These are phyloP conservation scores for Botrytis medusae DNA, from an alignment of 2,329 filamentous ascomycete genomes.

Conservation along the genomic window DNA sequence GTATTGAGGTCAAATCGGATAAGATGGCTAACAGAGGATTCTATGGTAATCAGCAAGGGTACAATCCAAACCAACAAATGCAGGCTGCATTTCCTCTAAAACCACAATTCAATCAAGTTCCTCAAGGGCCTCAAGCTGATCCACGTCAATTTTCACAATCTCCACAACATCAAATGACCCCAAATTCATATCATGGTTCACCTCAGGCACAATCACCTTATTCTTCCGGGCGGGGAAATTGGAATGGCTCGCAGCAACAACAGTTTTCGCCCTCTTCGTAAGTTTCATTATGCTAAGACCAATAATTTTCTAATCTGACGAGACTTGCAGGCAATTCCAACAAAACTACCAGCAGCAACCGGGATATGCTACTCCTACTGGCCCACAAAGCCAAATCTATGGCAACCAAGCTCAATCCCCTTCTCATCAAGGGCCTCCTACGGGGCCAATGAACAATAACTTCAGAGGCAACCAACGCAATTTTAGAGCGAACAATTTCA, in stretches of 20 bases:
- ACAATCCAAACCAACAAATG: slow-evolving; percentile 42
- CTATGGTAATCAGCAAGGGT: slow-evolving; percentile 40
- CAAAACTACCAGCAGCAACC: slow-evolving; percentile 60
- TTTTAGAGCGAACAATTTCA: slow-evolving; percentile 61
- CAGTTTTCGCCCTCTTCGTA: slow-evolving; percentile 49
- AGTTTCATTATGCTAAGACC: slow-evolving; percentile 31
- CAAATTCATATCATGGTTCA: slow-evolving; percentile 57
- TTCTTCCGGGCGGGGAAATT: slow-evolving; percentile 52
- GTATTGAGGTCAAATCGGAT: slow-evolving; percentile 40
- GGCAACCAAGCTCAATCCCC: slow-evolving; percentile 46
- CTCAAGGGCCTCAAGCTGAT: slow-evolving; percentile 35
- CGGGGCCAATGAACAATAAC: slow-evolving; percentile 55
- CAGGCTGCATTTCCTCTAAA: slow-evolving; percentile 42
- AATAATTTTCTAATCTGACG: slow-evolving; percentile 41
- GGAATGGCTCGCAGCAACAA: slow-evolving; percentile 47
- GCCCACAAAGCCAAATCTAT: slow-evolving; percentile 56
- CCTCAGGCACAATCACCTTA: slow-evolving; percentile 63
- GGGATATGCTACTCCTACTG: slow-evolving; percentile 53
- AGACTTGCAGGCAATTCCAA: slow-evolving; percentile 54
- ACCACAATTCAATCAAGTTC: slow-evolving; percentile 41
- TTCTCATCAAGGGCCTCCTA: slow-evolving; percentile 54
- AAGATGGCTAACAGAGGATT: slow-evolving; percentile 42
- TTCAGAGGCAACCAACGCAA: slow-evolving; percentile 51
- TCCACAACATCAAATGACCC: slow-evolving; percentile 56
- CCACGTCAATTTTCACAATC: slow-evolving; percentile 54